Base-by-base conservation (phyloP, 495 filamentous ascomycete genomes). In the Daldinia caldariorum region DNA sequence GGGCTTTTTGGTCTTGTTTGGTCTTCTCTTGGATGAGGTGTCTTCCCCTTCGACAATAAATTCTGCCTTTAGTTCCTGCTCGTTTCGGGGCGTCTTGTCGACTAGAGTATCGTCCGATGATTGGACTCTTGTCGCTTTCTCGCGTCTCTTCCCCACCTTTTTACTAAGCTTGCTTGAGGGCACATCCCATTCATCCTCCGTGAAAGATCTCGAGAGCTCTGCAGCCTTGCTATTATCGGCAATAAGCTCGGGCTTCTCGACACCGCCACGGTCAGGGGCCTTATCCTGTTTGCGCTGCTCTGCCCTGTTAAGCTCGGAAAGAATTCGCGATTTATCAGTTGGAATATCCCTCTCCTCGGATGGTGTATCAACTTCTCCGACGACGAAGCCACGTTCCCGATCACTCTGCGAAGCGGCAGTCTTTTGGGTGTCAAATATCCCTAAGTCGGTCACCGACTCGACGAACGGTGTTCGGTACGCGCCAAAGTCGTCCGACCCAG, bases 401-500 rank as follows among this genome's bases (percentile, higher is more conserved):
- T 43, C 29, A 45, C 47, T 34, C 32, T 53, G 56, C 31, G 65
- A 54, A 3, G 37, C 8, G 29, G 26, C 18, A 18, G 47, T 26
- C 35, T 38, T 10, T 54, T 54, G 35, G 4, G 59, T 34, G 38
- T 74, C 67, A 49, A 41, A 10, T 20, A 69, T 22, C 20, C 76
- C 76, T 16, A 82, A 68, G 64, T 82, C 79, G 3, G 77, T 75
- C 7, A 79, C 74, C 2, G 78, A 79, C 71, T 85, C 83, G 1
- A 80, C 80, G 57, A 79, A 83, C 4, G 83, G 82, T 3, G 81
- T 73, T 51, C 77, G 77, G 67, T 86, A 87, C 20, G 67, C 61
- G 8, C 55, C 9, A 9, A 77, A 72, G 14, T 86, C 84, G 54
- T 87, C 85, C 0, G 89, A 86, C 7, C 85, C 83, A 6, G 89